Evolutionary conservation across 257 asterid species (phyloP).

Genomic region (Anisodus tanguticus): DNA sequence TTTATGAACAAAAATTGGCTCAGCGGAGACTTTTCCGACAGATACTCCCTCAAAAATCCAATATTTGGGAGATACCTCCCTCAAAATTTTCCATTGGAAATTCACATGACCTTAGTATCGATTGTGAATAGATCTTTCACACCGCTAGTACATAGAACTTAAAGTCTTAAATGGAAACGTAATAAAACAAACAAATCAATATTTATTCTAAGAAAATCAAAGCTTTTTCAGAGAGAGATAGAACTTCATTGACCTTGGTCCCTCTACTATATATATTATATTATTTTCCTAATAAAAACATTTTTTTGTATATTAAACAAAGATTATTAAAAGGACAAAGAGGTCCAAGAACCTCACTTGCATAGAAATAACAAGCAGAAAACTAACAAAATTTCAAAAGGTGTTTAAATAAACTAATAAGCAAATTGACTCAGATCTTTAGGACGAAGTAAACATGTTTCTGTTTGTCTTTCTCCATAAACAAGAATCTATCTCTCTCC

Average conservation of each 20-base stretch:
- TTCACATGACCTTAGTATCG: too few species aligned
- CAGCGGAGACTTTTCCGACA: too few species aligned
- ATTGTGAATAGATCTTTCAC: too few species aligned
- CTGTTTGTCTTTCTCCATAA: slow-evolving; percentile 76
- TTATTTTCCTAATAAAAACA: not conserved
- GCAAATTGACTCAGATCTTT: slow-evolving; percentile 71
- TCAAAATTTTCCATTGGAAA: too few species aligned
- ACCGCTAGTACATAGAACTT: too few species aligned
- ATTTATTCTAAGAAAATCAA: slow-evolving; percentile 34
- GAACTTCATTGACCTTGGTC: slow-evolving; percentile 70
- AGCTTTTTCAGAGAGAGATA: not conserved
- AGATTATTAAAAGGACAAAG: slow-evolving; percentile 25
- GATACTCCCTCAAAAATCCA: too few species aligned
- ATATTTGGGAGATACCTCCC: too few species aligned
- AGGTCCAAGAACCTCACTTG: slow-evolving; percentile 55
- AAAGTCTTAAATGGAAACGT: not conserved
- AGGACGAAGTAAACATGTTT: slow-evolving; percentile 63
- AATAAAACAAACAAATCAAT: slow-evolving; percentile 26
- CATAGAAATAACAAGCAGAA: slow-evolving; percentile 66
- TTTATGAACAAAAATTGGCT: too few species aligned
- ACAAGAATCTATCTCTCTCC: slow-evolving; percentile 59
- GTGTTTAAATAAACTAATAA: slow-evolving; percentile 35
- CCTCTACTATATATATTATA: slow-evolving; percentile 45
- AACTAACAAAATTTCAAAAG: slow-evolving; percentile 64
- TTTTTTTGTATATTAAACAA: not conserved